A percentile compares a stretch with the other conserved stretches of the same genome.
Conservation (phyloP, 257 asterid genomes). For the Knoxia roxburghii region DNA sequence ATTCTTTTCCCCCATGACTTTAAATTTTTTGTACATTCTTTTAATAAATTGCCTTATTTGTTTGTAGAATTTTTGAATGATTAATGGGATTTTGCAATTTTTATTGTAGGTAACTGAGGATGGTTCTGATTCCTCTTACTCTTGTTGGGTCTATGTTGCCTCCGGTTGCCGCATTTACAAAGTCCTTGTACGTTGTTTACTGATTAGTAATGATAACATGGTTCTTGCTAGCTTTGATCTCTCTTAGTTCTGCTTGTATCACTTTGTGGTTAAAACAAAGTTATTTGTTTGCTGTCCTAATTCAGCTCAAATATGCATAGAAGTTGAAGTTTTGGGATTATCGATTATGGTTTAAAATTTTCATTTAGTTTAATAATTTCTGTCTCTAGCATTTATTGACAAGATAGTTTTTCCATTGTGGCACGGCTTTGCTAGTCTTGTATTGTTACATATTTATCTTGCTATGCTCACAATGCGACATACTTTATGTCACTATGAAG, state of each 20-base stretch:
- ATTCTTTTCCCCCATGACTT: not conserved
- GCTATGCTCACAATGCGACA: not conserved
- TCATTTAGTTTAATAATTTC: not conserved
- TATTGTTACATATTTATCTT: not conserved
- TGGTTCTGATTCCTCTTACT: conserved; percentile 24
- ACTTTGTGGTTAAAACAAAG: not conserved
- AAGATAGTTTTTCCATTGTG: not conserved
- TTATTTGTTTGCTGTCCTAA: not conserved
- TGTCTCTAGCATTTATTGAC: not conserved
- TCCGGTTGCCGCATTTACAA: conserved; percentile 62
- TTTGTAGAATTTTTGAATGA: not conserved
- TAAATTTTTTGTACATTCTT: not conserved
- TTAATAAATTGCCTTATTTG: not conserved
- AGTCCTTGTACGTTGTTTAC: conserved; percentile 43
- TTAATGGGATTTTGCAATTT: not conserved
- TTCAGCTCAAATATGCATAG: not conserved
- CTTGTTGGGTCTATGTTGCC: conserved; percentile 84
- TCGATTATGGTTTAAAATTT: not conserved
- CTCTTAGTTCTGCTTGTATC: not conserved
- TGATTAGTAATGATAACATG: not conserved
- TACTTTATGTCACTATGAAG: not conserved
- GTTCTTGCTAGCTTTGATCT: not conserved
- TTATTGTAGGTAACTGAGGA: conserved; percentile 48
- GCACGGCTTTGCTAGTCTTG: not conserved
- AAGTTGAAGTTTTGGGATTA: not conserved